A percentile compares a stretch with the other conserved stretches of the same genome.
Evolutionary conservation across 495 filamentous ascomycete genomes (phyloP).

Genomic region (Hapsidospora chrysogenum): DNA sequence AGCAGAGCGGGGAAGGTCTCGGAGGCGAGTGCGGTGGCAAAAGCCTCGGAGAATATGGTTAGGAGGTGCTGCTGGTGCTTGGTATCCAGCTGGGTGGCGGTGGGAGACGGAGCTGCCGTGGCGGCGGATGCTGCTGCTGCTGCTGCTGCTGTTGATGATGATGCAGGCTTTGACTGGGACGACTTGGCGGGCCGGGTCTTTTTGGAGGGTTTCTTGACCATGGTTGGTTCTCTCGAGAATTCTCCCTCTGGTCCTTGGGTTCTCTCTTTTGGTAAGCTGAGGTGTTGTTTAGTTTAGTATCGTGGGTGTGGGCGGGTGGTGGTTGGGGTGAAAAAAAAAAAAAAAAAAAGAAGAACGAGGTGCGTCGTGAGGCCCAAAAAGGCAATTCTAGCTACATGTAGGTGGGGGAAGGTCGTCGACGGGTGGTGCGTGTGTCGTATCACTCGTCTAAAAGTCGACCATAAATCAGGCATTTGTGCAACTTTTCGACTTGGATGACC

Average conservation of each 20-base stretch:
- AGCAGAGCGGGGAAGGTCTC: conserved; percentile 28
- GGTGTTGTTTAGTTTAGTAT: background rate
- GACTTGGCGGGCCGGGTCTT: conserved; percentile 32
- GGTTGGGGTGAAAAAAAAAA: conserved; percentile 4
- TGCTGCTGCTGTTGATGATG: conserved; percentile 74
- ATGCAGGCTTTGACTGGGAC: too few species aligned
- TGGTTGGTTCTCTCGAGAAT: background rate
- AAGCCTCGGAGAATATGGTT: conserved; percentile 55
- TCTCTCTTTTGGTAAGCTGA: background rate
- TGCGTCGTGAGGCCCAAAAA: too few species aligned
- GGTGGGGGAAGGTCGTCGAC: too few species aligned
- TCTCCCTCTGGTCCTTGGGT: background rate
- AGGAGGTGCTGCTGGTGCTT: conserved; percentile 56
- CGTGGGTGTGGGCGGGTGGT: background rate
- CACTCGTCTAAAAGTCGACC: too few species aligned
- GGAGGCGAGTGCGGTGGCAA: conserved; percentile 26
- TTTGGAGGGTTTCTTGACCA: conserved; percentile 2
- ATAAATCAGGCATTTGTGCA: too few species aligned
- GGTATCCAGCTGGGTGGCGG: conserved; percentile 3
- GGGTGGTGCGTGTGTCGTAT: too few species aligned
- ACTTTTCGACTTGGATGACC: too few species aligned
- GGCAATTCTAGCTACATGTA: too few species aligned
- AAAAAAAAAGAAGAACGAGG: conserved; percentile 5
- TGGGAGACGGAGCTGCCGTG: background rate
- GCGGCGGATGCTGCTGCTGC: conserved; percentile 72